Evolutionary conservation across 371 early-diverging fungal species (phyloP), one percentile per base, ranked within the genome.

Genomic region (Haplosporangium sp.): DNA sequence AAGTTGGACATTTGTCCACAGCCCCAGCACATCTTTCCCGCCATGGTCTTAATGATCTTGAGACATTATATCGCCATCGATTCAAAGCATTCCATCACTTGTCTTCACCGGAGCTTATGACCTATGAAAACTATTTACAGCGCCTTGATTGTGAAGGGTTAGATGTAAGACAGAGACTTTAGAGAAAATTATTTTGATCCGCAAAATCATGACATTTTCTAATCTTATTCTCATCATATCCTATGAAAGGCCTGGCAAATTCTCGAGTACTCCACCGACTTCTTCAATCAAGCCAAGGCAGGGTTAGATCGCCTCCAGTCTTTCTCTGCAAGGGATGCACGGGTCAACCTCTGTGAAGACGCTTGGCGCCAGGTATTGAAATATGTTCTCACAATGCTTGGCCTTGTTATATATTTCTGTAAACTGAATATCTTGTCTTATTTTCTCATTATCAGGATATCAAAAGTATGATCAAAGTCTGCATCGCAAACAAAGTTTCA

Each of bases 51-150:
- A 91, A 92, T 62, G 85, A 89, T 69, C 85, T 86, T 42, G 76
- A 84, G 56, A 87, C 91, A 0, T 83, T 89, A 13, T 91, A 85
- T 63, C 67, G 61, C 1, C 93, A 92, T 48, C 87, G 93, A 11
- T 90, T 92, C 68, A 89, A 90, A 38, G 71, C 88, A 9, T 91
- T 92, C 82, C 61, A 72, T 11, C 8, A 55, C 1, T 40, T 93
- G 39, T 66, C 84, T 0, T 88, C 87, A 1, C 93, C 93, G 2
- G 82, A 86, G 45, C 69, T 71, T 9, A 83, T 84, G 58, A 63
- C 77, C 1, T 90, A 83, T 63, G 79, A 82, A 15, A 50, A 56
- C 0, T 88, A 73, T 56, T 11, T 72, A n/a, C 74, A 83, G 2
- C 69, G 74, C 2, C 38, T 82, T 2, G 61, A 82, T 3, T 77